Evolutionary conservation across 306 rosid genomes (phyloP), one percentile per base, ranked within the genome.

Genomic region (Vigna trinervia): DNA sequence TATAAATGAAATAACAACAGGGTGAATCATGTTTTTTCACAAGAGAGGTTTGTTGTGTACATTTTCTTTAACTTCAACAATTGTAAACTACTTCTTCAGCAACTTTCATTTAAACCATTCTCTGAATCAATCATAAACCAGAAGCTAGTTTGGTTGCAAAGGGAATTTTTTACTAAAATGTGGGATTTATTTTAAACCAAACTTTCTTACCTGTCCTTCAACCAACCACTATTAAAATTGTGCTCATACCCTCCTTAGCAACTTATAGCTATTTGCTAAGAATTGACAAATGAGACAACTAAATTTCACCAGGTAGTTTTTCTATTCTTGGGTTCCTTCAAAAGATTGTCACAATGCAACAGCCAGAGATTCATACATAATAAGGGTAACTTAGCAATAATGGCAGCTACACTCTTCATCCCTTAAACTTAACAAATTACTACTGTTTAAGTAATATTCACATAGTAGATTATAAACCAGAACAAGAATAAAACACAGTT

Each of bases 191-290:
- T 58, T 8, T 11, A 6, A 48, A 46, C 58, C 78, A 60, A 74
- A 74, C 78, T 28, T 61, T 60, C 78, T 58, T 7, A 73, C 12
- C 56, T 58, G 13, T 46, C 20, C 26, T 63, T 75, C 51, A n/a
- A 76, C 52, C 64, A 76, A 64, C 62, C 10, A 63, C 61, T 45
- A 50, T 48, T 12, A 14, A 15, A 32, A 34, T 20, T 50, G 47
- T 7, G n/a, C 30, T 12, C 15, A 26, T 61, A n/a, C n/a, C 30
- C 19, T 74, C 8, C 10, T 22, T 12, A 23, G n/a, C 14, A 53
- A 12, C 43, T 73, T 58, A 23, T 11, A 41, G 30, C 39, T 4
- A 56, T 13, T n/a, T 58, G 30, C 26, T 4, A 39, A 22, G 22
- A 72, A 58, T 59, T 41, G 74, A 56, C 67, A 41, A 28, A 52